Percentiles rank a stretch among this genome's conserved stretches.
Conservation (phyloP, 768 basidiomycete genomes). For the Lactarius indigo region DNA sequence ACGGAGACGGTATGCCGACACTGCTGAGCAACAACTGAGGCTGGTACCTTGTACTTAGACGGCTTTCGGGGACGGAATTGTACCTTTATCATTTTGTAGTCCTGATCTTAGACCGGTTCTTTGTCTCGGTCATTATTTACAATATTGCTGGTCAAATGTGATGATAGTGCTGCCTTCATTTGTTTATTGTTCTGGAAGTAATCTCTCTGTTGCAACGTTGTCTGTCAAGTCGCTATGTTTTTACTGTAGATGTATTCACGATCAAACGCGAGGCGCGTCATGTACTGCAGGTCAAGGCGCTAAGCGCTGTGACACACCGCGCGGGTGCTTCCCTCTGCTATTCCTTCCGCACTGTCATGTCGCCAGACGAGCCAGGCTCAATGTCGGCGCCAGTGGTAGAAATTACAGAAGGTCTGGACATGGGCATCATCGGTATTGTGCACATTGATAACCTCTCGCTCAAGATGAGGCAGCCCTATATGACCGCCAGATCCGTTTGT, state of each 20-base stretch:
- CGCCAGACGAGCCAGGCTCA: conserved; percentile 19
- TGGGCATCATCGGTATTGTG: not conserved
- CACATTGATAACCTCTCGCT: conserved; percentile 1
- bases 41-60: not conserved
- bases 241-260: not conserved
- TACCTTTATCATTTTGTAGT: conserved; percentile 7
- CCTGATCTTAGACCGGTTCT: conserved; percentile 10
- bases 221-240: not conserved
- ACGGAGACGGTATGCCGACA: conserved; percentile 50
- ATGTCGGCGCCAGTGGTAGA: conserved; percentile 27
- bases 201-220: conserved; percentile 16
- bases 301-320: not conserved
- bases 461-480: conserved; percentile 78
- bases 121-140: conserved; percentile 12
- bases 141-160: conserved; percentile 7
- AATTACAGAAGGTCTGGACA: conserved; percentile 31
- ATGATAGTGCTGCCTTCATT: conserved; percentile 2
- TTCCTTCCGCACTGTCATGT: conserved; percentile 10
- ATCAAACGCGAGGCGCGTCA: not conserved
- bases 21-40: conserved; percentile 27
- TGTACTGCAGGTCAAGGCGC: not conserved
- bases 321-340: not conserved
- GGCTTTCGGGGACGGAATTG: conserved; percentile 6
- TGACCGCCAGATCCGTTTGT: conserved; percentile 94
- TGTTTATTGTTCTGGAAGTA: conserved; percentile 20